Evolutionary conservation across 495 filamentous ascomycete species (phyloP).

Genomic region (Wilcoxina mikolae): DNA sequence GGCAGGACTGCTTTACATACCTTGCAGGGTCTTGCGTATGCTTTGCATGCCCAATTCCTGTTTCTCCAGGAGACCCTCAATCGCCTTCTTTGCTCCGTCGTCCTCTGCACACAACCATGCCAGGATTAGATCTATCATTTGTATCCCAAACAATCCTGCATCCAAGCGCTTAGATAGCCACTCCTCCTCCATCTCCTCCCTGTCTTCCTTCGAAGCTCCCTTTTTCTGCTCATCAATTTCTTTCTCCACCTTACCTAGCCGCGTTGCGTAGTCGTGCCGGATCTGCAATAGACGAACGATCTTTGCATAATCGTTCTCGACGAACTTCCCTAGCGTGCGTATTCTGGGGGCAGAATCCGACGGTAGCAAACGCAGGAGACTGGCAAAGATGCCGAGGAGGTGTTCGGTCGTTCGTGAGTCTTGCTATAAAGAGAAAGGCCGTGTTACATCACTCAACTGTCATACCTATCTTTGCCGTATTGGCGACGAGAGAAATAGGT

Average conservation of each 20-base stretch:
- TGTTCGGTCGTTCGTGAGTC: conserved; percentile 63
- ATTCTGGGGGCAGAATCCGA: conserved; percentile 68
- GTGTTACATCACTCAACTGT: not conserved
- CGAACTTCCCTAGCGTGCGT: conserved; percentile 79
- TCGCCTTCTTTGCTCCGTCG: conserved; percentile 53
- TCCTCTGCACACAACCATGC: conserved; percentile 93
- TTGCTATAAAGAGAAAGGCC: conserved; percentile 31
- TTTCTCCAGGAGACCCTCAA: conserved; percentile 49
- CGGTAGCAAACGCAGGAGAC: conserved; percentile 64
- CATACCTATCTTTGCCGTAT: not conserved
- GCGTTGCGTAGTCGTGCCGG: conserved; percentile 53
- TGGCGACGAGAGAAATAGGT: not conserved
- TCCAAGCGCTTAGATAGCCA: conserved; percentile 77
- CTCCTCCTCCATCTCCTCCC: conserved; percentile 52
- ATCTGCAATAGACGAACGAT: conserved; percentile 53
- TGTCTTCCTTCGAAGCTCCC: conserved; percentile 14
- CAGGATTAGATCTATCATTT: conserved; percentile 73
- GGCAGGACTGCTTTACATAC: conserved; percentile 30
- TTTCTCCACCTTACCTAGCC: conserved; percentile 49
- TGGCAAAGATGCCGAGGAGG: conserved; percentile 74
- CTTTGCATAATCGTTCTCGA: conserved; percentile 87
- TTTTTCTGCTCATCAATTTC: conserved; percentile 45
- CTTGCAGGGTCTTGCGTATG: conserved; percentile 53
- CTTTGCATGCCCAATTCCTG: conserved; percentile 48
- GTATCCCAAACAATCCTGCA: conserved; percentile 70